These are phyloP conservation scores for Peronospora farinosa DNA, from an alignment of 352 stramenopile species.

Conservation along the genomic window DNA sequence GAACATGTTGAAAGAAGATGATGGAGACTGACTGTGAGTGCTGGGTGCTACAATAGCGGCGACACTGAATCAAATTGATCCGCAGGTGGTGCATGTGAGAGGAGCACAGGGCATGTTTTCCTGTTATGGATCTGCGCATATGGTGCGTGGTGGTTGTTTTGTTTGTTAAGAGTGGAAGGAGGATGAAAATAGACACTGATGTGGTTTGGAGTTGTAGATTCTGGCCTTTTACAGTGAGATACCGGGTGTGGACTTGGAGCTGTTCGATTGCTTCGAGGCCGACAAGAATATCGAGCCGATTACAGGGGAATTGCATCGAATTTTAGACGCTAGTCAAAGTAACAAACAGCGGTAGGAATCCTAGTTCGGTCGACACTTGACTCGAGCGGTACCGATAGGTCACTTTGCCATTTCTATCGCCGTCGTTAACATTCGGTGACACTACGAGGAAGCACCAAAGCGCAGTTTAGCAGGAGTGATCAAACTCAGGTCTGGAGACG, in stretches of 20 bases:
- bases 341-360: slow-evolving; percentile 24
- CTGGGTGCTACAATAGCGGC: slow-evolving; percentile 31
- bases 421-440: too few relatives aligned
- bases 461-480: not conserved
- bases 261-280: slow-evolving; percentile 74
- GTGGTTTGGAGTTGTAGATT: slow-evolving; percentile 36
- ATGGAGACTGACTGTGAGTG: not conserved
- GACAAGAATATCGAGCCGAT: slow-evolving; percentile 73
- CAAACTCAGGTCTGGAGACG: too few relatives aligned
- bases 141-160: slow-evolving; percentile 30
- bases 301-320: slow-evolving; percentile 63
- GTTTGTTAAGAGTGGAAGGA: not conserved
- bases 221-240: slow-evolving; percentile 85
- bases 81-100: slow-evolving; percentile 78
- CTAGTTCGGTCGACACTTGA: not conserved
- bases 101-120: slow-evolving; percentile 82
- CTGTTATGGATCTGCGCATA: slow-evolving; percentile 68
- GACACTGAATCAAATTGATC: slow-evolving; percentile 79
- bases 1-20: not conserved
- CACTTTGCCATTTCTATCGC: too few relatives aligned
- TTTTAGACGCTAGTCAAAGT: slow-evolving; percentile 47
- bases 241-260: slow-evolving; percentile 59
- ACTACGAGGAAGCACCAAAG: not conserved
- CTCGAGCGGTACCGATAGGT: too few relatives aligned
- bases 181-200: not conserved